Conservation (phyloP, 495 filamentous ascomycete species). For the Podospora anserina region DNA sequence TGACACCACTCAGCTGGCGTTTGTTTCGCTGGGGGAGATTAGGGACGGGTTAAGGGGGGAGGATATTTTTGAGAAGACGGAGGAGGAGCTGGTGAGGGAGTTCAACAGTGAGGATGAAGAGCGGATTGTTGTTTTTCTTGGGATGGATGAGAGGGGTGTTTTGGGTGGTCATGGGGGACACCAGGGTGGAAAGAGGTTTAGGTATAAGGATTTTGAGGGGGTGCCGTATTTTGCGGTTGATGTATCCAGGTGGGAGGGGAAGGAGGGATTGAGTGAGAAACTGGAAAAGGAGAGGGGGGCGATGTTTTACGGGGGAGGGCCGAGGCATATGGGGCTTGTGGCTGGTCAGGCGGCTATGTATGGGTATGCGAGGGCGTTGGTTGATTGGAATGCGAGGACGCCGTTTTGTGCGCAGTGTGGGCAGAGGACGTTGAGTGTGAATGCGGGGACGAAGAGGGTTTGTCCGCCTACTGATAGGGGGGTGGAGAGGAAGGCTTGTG, state of each 20-base stretch:
- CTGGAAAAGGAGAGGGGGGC: constrained; percentile 33
- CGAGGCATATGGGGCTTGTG: constrained; percentile 40
- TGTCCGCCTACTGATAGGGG: constrained; percentile 75
- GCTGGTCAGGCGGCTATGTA: constrained; percentile 70
- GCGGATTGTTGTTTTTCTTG: constrained; percentile 78
- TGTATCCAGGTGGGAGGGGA: constrained; percentile 64
- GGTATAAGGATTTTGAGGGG: constrained; percentile 60
- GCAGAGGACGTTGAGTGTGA: constrained; percentile 74
- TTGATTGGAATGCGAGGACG: constrained; percentile 94
- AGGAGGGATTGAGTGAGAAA: constrained; percentile 46
- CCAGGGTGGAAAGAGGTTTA: constrained; percentile 23
- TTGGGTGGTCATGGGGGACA: constrained; percentile 11
- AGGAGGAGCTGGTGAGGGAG: constrained; percentile 66
- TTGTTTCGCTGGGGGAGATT: constrained; percentile 61
- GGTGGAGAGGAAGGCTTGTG: constrained; percentile 62
- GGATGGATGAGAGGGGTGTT: constrained; percentile 66
- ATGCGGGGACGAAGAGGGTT: constrained; percentile 85
- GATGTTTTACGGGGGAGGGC: constrained; percentile 24
- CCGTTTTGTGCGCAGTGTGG: constrained; percentile 90
- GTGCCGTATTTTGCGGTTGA: constrained; percentile 86
- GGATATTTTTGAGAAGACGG: constrained; percentile 65
- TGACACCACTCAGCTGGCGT: constrained; percentile 54
- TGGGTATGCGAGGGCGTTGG: constrained; percentile 81
- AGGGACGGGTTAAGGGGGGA: constrained; percentile 65
- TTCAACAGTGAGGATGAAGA: constrained; percentile 67